A percentile compares a stretch with the other conserved stretches of the same genome.
Evolutionary conservation across 208 protist species (phyloP).

Genomic region (Trypanosoma theileri): DNA sequence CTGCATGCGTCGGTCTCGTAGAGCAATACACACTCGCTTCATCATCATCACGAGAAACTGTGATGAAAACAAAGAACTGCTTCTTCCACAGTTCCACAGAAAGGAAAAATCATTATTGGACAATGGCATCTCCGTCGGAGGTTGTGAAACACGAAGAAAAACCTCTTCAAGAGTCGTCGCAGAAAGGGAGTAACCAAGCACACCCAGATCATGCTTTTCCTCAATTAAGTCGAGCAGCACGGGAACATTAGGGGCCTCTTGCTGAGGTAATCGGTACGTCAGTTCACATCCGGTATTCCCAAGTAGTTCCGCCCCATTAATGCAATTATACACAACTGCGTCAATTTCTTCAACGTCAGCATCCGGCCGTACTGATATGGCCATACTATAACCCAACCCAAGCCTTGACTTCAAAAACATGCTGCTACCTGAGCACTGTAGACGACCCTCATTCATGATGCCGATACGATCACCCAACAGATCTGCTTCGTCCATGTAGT

Average conservation of each 20-base stretch:
- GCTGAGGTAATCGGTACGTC: constrained; percentile 30
- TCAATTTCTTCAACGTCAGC: constrained; percentile 25
- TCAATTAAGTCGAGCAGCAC: constrained; percentile 8
- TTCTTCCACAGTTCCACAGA: no score
- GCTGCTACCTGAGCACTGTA: constrained; percentile 57
- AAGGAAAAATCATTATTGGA: no score
- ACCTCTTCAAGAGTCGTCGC: constrained; percentile 68
- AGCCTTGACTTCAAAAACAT: constrained; percentile 66
- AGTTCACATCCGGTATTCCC: constrained; percentile 42
- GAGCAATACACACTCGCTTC: constrained; percentile 24
- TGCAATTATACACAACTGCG: constrained; percentile 17
- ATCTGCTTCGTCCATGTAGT: no score
- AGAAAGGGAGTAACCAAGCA: constrained; percentile 21
- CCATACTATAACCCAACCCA: constrained; percentile 61
- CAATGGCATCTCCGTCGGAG: background rate
- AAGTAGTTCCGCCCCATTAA: constrained; percentile 35
- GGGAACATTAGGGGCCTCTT: background rate
- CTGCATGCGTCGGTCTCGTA: constrained; percentile 29
- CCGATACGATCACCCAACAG: no score
- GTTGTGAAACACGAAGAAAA: constrained; percentile 49
- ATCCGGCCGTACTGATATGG: constrained; percentile 37
- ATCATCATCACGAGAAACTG: constrained; percentile 22
- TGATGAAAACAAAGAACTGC: background rate
- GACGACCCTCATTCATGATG: constrained; percentile 23
- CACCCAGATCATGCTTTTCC: constrained; percentile 4